Base-by-base conservation (phyloP, 306 rosid genomes). In the Prunus kanzakura region DNA sequence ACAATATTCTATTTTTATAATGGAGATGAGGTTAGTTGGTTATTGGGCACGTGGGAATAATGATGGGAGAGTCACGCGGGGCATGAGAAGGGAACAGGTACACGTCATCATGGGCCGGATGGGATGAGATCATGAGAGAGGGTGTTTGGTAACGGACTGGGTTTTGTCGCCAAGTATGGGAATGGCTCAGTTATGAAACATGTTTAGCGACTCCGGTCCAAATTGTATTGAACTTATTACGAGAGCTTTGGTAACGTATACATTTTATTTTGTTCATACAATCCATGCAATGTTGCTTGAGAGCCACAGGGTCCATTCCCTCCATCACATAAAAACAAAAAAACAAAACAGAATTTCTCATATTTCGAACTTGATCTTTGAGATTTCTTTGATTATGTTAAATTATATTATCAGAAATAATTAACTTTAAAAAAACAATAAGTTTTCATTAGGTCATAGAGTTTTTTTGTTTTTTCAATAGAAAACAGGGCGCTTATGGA, bases 1-100 rank as follows among this genome's bases (percentile, higher is more conserved):
- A 35, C 43, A 38, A 38, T 38, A 0, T 38, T 38, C 43, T 38
- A 2, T 6, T 52, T 51, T 52, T 16, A 54, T 52, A 10, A n/a
- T 8, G 14, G 6, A 52, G 66, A 4, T 22, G 64, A 57, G 18
- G 55, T 35, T 35, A 77, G 83, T 58, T 76, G 81, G 83, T 64
- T 76, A 81, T 67, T 20, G 52, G 80, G 60, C 86, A 80, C 76
- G 86, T 76, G 88, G 65, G 64, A 55, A 69, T 65, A 79, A 80
- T 25, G 76, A 62, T 67, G 74, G 35, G 63, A 22, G 43, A 46
- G 78, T 64, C 76, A 77, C 78, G 77, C 79, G 50, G 25, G 41
- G 25, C 87, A 86, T 76, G 78, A 73, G 32, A 77, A 49, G 30
- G 32, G 46, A 4, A 47, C 45, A 45, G 49, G n/a, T n/a, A 49